Conservation (phyloP, 108 stramenopile species). For the Skeletonema tropicum region DNA sequence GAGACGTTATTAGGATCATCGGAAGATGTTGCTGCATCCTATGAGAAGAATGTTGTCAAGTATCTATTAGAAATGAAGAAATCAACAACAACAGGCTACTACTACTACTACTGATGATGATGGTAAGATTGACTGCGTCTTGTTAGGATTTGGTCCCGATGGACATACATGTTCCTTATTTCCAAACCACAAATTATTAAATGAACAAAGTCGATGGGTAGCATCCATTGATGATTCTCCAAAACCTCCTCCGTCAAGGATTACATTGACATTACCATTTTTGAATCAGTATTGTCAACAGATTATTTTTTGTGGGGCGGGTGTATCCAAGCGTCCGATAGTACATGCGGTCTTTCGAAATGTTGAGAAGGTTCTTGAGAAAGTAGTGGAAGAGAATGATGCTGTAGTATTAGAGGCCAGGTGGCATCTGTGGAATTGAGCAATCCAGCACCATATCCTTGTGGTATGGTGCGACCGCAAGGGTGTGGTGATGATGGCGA, state of each 20-base stretch:
- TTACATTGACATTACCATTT: conserved; percentile 90
- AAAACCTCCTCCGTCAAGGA: conserved; percentile 92
- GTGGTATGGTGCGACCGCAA: conserved; percentile 71
- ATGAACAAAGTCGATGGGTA: conserved; percentile 64
- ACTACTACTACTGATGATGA: neutral
- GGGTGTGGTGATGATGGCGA: conserved; percentile 16
- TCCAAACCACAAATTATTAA: conserved; percentile 84
- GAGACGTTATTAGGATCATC: conserved; percentile 43
- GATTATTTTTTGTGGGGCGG: conserved; percentile 85
- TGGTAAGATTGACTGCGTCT: conserved; percentile 79
- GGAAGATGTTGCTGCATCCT: conserved; percentile 61
- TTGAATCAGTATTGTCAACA: conserved; percentile 70
- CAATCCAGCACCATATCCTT: conserved; percentile 73
- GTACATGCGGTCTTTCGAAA: conserved; percentile 53
- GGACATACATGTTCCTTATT: conserved; percentile 97
- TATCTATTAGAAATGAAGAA: conserved; percentile 22
- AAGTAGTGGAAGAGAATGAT: neutral
- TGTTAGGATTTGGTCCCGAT: conserved; percentile 97
- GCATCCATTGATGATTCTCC: conserved; percentile 92
- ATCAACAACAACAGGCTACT: too few species aligned
- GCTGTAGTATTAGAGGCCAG: neutral
- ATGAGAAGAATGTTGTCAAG: conserved; percentile 51
- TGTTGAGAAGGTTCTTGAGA: neutral
- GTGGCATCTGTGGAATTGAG: conserved; percentile 32
- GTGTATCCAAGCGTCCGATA: conserved; percentile 73